Conservation (phyloP, 768 basidiomycete genomes). For the Tricholoma hemisulphureum region DNA sequence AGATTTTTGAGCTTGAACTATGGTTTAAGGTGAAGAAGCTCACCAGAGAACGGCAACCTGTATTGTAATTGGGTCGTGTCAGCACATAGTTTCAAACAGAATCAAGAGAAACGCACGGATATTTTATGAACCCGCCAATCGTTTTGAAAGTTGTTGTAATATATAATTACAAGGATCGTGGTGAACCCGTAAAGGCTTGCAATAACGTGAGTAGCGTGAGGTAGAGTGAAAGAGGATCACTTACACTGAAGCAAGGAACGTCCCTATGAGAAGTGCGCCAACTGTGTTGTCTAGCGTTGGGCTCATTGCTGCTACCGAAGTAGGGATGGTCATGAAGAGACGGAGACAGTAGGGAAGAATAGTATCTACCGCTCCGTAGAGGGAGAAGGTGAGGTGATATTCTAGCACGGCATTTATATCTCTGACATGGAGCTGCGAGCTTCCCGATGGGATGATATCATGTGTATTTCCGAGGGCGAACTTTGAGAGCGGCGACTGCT, state of each 20-base stretch:
- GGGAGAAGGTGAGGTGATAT: too few relatives aligned
- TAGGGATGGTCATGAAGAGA: background rate
- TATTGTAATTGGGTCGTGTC: background rate
- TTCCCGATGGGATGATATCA: too few relatives aligned
- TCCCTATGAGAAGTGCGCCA: slow-evolving; percentile 29
- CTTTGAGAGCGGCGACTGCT: too few relatives aligned
- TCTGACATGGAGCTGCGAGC: too few relatives aligned
- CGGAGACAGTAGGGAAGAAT: background rate
- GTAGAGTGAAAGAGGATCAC: slow-evolving; percentile 3
- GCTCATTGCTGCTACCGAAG: background rate
- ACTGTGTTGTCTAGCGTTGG: slow-evolving; percentile 26
- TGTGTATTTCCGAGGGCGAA: too few relatives aligned
- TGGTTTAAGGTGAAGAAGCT: background rate
- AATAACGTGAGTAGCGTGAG: background rate
- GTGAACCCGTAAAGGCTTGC: slow-evolving; percentile 19
- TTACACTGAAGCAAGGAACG: slow-evolving; percentile 27
- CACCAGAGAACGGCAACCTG: slow-evolving; percentile 25
- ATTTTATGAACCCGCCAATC: slow-evolving; percentile 22
- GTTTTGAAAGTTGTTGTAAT: slow-evolving; percentile 21
- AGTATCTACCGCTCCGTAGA: too few relatives aligned
- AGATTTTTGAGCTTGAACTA: background rate
- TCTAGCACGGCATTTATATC: too few relatives aligned
- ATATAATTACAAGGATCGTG: slow-evolving; percentile 23
- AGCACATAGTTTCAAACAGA: background rate
- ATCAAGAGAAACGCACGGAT: slow-evolving; percentile 13